Evolutionary conservation across 1,139 yeast species (phyloP).

Genomic region (Barnettozyma hawaiiensis): DNA sequence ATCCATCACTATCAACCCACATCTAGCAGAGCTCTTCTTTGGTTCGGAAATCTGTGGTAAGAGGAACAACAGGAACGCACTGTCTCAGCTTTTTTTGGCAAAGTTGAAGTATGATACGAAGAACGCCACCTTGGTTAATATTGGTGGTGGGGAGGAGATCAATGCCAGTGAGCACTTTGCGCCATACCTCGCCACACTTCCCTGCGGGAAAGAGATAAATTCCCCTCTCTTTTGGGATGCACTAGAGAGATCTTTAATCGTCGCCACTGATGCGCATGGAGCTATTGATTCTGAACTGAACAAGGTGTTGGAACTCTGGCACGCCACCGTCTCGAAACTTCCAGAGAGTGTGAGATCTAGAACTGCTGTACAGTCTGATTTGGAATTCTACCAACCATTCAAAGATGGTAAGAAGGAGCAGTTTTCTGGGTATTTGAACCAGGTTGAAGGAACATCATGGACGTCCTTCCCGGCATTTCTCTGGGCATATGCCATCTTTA

Average conservation of each 20-base stretch:
- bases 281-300: constrained; percentile 31
- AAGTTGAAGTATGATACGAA: constrained; percentile 32
- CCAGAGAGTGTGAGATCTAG: constrained; percentile 7
- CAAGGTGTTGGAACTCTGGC: constrained; percentile 28
- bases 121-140: constrained; percentile 17
- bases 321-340: constrained; percentile 9
- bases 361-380: constrained; percentile 13
- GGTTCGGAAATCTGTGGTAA: constrained; percentile 20
- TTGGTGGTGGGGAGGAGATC: constrained; percentile 14
- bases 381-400: constrained; percentile 18
- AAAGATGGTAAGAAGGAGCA: constrained; percentile 19
- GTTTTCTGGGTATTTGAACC: constrained; percentile 23
- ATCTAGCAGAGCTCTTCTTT: constrained; percentile 40
- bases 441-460: constrained; percentile 35
- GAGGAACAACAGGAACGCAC: constrained; percentile 36
- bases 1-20: constrained; percentile 36
- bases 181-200: constrained; percentile 58
- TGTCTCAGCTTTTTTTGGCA: constrained; percentile 45
- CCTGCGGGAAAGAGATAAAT: constrained; percentile 41
- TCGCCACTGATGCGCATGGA: constrained; percentile 54
- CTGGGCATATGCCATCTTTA: constrained; percentile 69
- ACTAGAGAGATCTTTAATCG: constrained; percentile 43
- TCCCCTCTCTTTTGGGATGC: constrained; percentile 63
- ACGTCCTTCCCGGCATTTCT: constrained; percentile 57
- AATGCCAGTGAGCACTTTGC: constrained; percentile 29